phyloP scores from a whole-genome alignment of 1,139 yeast genomes.

The Cylindricascospora bacillispora region DNA sequence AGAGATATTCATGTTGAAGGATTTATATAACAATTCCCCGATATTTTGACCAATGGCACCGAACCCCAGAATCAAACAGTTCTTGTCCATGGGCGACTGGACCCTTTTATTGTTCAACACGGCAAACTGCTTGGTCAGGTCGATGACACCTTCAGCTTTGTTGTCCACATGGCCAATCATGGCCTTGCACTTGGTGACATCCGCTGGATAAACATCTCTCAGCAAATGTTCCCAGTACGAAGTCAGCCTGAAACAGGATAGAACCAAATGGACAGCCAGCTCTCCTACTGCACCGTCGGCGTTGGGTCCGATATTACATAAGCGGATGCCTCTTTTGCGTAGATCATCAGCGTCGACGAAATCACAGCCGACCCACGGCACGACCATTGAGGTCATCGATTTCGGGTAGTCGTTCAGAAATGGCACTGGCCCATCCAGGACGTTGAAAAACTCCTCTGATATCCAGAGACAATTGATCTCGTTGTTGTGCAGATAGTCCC shows the following conservation, averaged over 20 bases:
- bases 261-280: conserved; percentile 45
- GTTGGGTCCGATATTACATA: conserved; percentile 55
- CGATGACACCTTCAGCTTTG: conserved; percentile 5
- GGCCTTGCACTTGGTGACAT: conserved; percentile 26
- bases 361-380: conserved; percentile 65
- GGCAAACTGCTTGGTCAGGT: conserved; percentile 27
- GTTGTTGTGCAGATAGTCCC: conserved; percentile 15
- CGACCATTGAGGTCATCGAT: conserved; percentile 41
- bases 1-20: conserved; percentile 54
- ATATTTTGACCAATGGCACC: conserved; percentile 65
- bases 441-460: conserved; percentile 46
- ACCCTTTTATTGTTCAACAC: conserved; percentile 38
- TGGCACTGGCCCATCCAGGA: conserved; percentile 37
- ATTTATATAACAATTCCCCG: conserved; percentile 39
- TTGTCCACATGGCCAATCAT: conserved; percentile 27
- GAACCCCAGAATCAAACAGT: conserved; percentile 61
- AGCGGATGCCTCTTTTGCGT: conserved; percentile 33
- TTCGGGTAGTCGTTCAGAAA: conserved; percentile 41
- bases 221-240: conserved; percentile 36
- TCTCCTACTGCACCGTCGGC: conserved; percentile 68
- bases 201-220: conserved; percentile 28
- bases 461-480: conserved; percentile 48
- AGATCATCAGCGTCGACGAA: conserved; percentile 38
- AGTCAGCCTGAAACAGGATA: conserved; percentile 52
- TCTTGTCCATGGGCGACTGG: conserved; percentile 45